These are phyloP conservation scores for Rhodotorula sp. DNA, from an alignment of 1,284 basidiomycete genomes.

Conservation along the genomic window DNA sequence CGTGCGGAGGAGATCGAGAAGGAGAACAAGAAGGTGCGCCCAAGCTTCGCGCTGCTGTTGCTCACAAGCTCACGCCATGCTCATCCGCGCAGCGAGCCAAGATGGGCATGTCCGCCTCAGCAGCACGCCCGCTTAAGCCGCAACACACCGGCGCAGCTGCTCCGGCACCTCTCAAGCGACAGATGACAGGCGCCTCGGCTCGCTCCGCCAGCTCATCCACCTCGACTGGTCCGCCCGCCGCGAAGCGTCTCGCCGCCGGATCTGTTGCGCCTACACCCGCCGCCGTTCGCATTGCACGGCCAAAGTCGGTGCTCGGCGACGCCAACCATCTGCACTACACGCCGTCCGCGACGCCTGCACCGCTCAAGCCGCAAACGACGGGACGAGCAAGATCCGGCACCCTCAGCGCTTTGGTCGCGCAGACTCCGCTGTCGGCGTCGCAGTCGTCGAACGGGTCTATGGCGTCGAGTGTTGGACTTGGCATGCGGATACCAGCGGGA, in stretches of 20 bases:
- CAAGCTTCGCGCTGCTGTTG: too few species aligned
- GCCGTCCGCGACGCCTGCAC: neutral
- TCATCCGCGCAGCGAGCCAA: conserved; percentile 29
- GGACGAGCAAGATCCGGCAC: neutral
- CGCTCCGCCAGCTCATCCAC: conserved; percentile 6
- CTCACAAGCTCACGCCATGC: neutral
- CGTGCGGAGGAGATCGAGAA: conserved; percentile 53
- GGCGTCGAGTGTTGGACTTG: conserved; percentile 1
- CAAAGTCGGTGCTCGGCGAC: neutral
- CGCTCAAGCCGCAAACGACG: conserved; percentile 11
- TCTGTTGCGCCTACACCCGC: neutral
- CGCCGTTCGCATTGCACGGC: neutral
- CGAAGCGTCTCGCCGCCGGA: conserved; percentile 15
- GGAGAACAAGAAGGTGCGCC: conserved; percentile 36
- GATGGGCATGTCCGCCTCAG: conserved; percentile 10
- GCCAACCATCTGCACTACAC: neutral
- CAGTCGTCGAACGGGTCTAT: neutral
- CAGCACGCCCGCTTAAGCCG: conserved; percentile 14
- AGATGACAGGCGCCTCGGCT: conserved; percentile 34
- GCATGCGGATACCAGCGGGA: conserved; percentile 31
- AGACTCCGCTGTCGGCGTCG: neutral
- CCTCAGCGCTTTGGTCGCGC: neutral
- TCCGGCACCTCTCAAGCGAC: conserved; percentile 30
- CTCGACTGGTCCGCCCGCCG: conserved; percentile 6
- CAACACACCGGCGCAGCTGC: conserved; percentile 28